Evolutionary conservation across 2,329 filamentous ascomycete species (phyloP), one percentile per base, ranked within the genome.

Genomic region (Neofusicoccum laricinum): DNA sequence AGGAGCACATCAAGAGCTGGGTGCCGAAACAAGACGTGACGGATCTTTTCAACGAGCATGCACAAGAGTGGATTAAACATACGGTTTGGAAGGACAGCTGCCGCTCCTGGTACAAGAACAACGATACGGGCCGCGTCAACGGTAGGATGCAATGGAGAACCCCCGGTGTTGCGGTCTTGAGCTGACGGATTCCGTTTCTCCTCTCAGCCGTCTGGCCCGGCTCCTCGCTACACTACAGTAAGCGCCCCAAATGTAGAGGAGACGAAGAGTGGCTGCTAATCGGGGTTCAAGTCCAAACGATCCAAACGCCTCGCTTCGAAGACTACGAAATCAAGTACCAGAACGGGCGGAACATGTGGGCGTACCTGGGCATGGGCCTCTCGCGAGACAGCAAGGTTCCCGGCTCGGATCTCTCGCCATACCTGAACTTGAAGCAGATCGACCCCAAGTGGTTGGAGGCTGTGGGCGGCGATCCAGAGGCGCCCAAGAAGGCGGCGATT

Each of bases 31-130:
- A 79, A 64, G 74, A 76, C 15, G 74, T 79, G 41, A 80, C 78
- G 0, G 77, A 80, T 40, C 43, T 30, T 5, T 82, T 81, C 72
- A 80, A 81, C 65, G 73, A 74, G 25, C 79, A 81, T 61, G 73
- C 75, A 2, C 75, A 81, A 67, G 78, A 81, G 64, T 82, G 78
- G 78, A 75, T 82, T 67, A 81, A 80, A 68, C 77, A 81, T 64
- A 83, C 80, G 0, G 80, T 83, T 7, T 84, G 79, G 80, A 81
- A 79, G 64, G 75, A 78, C 25, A 73, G 77, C 5, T 82, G 81
- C 63, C 74, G 79, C 48, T 69, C 69, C 1, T 81, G 80, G 79
- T 82, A 81, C 71, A 80, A 79, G 68, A 77, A 84, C 69, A 75
- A 77, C 34, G 69, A 73, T 0, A 76, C 74, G 0, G 74, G 73